These are phyloP conservation scores for Erigeron philadelphicus DNA, from an alignment of 140 eudicot species.

Conservation along the genomic window DNA sequence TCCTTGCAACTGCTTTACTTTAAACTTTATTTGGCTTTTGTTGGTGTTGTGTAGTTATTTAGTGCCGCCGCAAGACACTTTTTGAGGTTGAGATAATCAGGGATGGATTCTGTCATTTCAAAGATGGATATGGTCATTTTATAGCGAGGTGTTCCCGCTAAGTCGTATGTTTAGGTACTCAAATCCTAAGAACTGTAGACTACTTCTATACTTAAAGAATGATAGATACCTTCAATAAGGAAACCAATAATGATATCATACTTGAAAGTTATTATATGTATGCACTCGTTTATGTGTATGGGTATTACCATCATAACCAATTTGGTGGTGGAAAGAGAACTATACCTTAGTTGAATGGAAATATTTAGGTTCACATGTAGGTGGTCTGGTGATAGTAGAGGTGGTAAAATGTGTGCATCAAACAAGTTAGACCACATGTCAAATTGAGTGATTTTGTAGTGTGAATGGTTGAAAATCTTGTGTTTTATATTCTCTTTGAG, in stretches of 20 bases:
- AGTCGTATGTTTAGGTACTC: not conserved
- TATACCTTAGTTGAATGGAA: not conserved
- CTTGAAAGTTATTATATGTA: too few relatives aligned
- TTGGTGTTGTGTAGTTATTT: constrained; percentile 10
- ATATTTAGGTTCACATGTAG: not conserved
- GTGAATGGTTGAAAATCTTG: not conserved
- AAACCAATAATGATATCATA: too few relatives aligned
- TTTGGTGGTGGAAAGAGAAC: too few relatives aligned
- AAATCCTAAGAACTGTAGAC: not conserved
- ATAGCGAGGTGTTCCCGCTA: not conserved
- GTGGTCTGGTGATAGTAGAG: not conserved
- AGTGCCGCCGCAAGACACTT: not conserved
- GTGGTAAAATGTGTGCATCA: not conserved
- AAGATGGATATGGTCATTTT: not conserved
- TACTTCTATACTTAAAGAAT: not conserved
- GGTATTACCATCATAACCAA: too few relatives aligned
- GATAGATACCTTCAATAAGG: too few relatives aligned
- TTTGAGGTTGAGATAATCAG: not conserved
- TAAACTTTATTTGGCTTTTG: constrained; percentile 6
- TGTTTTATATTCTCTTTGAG: too few relatives aligned
- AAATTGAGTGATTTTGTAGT: not conserved
- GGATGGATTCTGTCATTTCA: not conserved
- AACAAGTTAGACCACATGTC: not conserved
- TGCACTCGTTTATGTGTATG: too few relatives aligned
- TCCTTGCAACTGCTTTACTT: not conserved